phyloP scores from a whole-genome alignment of 306 rosid genomes.

The Inga oerstediana region DNA sequence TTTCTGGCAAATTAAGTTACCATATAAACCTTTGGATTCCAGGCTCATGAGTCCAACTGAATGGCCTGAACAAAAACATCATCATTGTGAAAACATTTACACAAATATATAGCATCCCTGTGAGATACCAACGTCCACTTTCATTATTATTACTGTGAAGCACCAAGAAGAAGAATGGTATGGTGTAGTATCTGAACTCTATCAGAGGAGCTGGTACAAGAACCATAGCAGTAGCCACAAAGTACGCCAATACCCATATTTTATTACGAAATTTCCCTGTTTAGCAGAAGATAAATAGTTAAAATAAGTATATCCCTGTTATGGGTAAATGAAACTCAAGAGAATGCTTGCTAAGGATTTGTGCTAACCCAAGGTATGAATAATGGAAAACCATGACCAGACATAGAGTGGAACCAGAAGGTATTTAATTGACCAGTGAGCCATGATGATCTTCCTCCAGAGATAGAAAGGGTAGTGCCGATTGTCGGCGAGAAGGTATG shows the following conservation, averaged over 20 bases:
- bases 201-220: constrained; percentile 82
- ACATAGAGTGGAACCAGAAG: constrained; percentile 66
- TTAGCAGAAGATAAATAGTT: constrained; percentile 5
- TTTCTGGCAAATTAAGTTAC: constrained; percentile 41
- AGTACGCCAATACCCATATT: constrained; percentile 73
- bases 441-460: constrained; percentile 73
- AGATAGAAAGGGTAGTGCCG: constrained; percentile 73
- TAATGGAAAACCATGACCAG: constrained; percentile 77
- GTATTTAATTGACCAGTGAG: constrained; percentile 76
- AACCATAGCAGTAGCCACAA: constrained; percentile 78
- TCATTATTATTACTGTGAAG: constrained; percentile 58
- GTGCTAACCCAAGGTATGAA: constrained; percentile 63
- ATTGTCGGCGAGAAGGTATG: constrained; percentile 88
- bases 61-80: constrained; percentile 82
- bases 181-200: constrained; percentile 88
- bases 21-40: constrained; percentile 91
- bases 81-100: constrained; percentile 67
- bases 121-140: constrained; percentile 58
- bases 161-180: constrained; percentile 66
- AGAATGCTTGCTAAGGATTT: constrained; percentile 12
- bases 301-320: background rate
- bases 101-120: constrained; percentile 55
- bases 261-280: constrained; percentile 65
- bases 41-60: constrained; percentile 77
- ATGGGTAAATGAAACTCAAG: constrained; percentile 4